Evolutionary conservation across 495 filamentous ascomycete genomes (phyloP).

Genomic region (Talaromyces borbonicus): DNA sequence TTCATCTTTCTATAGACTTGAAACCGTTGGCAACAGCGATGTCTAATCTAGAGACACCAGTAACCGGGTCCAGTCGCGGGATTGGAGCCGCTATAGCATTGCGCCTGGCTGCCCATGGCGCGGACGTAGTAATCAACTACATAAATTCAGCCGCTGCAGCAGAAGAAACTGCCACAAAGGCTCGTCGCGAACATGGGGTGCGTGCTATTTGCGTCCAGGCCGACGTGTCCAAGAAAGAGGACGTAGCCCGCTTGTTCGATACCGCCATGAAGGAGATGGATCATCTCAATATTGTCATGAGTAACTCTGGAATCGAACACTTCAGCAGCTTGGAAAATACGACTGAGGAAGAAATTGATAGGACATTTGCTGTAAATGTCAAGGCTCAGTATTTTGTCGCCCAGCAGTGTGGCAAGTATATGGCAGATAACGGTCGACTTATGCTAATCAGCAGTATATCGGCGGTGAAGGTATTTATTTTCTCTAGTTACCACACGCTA

Average conservation of each 20-base stretch:
- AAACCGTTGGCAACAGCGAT: no score
- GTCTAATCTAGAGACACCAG: no score
- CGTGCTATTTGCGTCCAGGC: constrained; percentile 63
- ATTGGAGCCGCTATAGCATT: constrained; percentile 71
- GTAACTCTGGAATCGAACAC: constrained; percentile 46
- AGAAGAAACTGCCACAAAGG: constrained; percentile 25
- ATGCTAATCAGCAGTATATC: constrained; percentile 57
- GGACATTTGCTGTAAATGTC: constrained; percentile 65
- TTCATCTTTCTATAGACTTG: no score
- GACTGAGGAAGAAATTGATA: constrained; percentile 64
- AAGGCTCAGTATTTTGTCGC: constrained; percentile 78
- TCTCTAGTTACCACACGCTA: no score
- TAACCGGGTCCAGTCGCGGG: no score
- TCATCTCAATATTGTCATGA: constrained; percentile 51
- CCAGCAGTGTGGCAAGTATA: constrained; percentile 60
- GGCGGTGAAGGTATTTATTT: no score
- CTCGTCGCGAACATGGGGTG: constrained; percentile 48
- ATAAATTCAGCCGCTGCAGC: no score
- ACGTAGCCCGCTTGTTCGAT: constrained; percentile 53
- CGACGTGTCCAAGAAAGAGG: constrained; percentile 55
- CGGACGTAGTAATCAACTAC: constrained; percentile 58
- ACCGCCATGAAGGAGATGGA: constrained; percentile 58
- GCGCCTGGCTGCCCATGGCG: constrained; percentile 72
- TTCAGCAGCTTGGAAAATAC: constrained; percentile 50
- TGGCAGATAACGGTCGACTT: constrained; percentile 51